Evolutionary conservation across 2,329 filamentous ascomycete genomes (phyloP), one percentile per base, ranked within the genome.

Genomic region (Eutypa lata): DNA sequence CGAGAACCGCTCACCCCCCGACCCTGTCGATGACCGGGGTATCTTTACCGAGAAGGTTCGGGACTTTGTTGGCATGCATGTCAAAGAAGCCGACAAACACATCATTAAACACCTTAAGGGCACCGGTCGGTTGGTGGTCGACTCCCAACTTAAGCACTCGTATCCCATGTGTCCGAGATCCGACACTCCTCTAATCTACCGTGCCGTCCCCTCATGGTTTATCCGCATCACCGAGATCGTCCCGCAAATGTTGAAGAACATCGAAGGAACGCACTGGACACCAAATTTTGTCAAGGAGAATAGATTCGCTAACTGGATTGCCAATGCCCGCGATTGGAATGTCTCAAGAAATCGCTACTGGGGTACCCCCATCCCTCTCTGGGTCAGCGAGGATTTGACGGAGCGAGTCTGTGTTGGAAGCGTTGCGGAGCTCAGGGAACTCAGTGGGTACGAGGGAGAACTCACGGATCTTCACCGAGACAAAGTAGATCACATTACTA

Each of bases 81-180:
- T 97, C 65, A 97, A 97, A 74, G 85, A 85, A 55, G 93, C 93
- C 7, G 93, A 97, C 70, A 96, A 93, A 76, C 85, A 85, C 61
- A 97, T 97, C 68, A 91, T 97, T 71, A 95, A 96, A 73, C 76
- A 92, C 63, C 77, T 97, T 31, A 95, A 94, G 72, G 80, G 80
- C 22, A 82, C 80, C 19, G 90, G 89, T 14, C 84, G 91, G 50
- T 69, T 97, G 49, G 80, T 96, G 35, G 88, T 91, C 28, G 91
- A 96, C 59, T 90, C 89, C 47, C 90, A 95, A 71, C 82, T 96
- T 57, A 90, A 82, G 67, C 93, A 97, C 76, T 93, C 90, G 63
- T 95, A 96, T 70, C 91, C 91, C 19, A 93, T 93, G 82, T 97
- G 93, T 71, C 91, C 89, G 75, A 85, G 93, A 55, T 96, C 91